Evolutionary conservation across 768 basidiomycete genomes (phyloP).

Genomic region (Lactifluus volemus): DNA sequence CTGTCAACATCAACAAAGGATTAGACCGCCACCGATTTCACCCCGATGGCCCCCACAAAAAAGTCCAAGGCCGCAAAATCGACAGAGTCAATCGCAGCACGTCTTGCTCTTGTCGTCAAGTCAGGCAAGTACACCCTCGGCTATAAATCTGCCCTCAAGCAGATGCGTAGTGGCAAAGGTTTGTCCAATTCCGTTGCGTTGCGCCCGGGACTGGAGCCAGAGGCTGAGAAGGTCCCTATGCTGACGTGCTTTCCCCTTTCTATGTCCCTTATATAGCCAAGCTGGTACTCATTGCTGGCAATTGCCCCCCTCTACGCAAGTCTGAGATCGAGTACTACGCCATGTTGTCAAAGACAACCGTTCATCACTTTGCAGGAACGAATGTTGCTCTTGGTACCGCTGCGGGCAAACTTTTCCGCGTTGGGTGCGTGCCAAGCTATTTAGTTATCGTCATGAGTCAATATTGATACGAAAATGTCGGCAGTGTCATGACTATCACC

Average conservation of each 20-base stretch:
- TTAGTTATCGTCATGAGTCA: background rate
- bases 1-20: background rate
- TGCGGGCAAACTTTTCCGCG: slow-evolving; percentile 77
- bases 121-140: slow-evolving; percentile 75
- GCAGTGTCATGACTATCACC: slow-evolving; percentile 92
- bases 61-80: slow-evolving; percentile 93
- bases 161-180: slow-evolving; percentile 97
- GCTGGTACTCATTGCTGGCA: slow-evolving; percentile 96
- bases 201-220: slow-evolving; percentile 79
- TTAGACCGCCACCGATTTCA: background rate
- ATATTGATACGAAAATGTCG: background rate
- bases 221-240: slow-evolving; percentile 98
- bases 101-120: slow-evolving; percentile 94
- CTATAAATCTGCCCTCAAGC: slow-evolving; percentile 91
- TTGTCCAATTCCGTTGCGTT: slow-evolving; percentile 30
- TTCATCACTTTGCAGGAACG: slow-evolving; percentile 66
- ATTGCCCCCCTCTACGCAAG: slow-evolving; percentile 98
- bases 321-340: slow-evolving; percentile 99
- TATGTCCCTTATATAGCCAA: slow-evolving; percentile 54
- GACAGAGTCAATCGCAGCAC: slow-evolving; percentile 87
- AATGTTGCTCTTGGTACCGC: slow-evolving; percentile 98
- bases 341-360: slow-evolving; percentile 98
- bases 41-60: slow-evolving; percentile 41
- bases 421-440: slow-evolving; percentile 36
- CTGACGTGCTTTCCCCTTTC: slow-evolving; percentile 39